Conservation (phyloP, 2,329 filamentous ascomycete species). For the Lachnellula occidentalis region DNA sequence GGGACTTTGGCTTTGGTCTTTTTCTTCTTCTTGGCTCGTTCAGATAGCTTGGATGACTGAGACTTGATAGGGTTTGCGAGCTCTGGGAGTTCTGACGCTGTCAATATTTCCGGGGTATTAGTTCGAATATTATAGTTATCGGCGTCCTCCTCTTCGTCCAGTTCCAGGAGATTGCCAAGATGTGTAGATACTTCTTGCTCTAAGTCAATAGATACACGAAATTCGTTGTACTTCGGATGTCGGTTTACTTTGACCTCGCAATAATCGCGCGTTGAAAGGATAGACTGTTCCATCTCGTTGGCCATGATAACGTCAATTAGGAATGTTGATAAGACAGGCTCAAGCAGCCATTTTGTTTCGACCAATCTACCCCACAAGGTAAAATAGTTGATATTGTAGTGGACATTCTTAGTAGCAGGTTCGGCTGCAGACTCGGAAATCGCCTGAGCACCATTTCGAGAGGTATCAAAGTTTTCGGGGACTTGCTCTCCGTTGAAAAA, state of each 20-base stretch:
- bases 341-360: neutral
- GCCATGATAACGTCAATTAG: conserved; percentile 15
- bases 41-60: neutral
- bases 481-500: conserved; percentile 9
- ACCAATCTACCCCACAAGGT: conserved; percentile 2
- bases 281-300: conserved; percentile 10
- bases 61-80: neutral
- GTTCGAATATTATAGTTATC: too few species aligned
- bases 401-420: neutral
- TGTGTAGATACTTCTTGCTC: neutral
- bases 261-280: neutral
- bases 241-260: conserved; percentile 1
- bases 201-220: neutral
- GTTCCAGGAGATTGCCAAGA: neutral
- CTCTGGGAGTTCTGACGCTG: neutral
- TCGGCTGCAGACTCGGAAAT: neutral
- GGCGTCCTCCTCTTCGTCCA: too few species aligned
- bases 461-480: conserved; percentile 3
- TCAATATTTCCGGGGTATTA: neutral
- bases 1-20: neutral
- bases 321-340: conserved; percentile 8
- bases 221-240: neutral
- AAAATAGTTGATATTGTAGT: neutral
- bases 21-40: neutral
- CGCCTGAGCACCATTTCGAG: neutral